These are phyloP conservation scores for Candida nemodendra DNA, from an alignment of 805 yeast species.

Conservation along the genomic window DNA sequence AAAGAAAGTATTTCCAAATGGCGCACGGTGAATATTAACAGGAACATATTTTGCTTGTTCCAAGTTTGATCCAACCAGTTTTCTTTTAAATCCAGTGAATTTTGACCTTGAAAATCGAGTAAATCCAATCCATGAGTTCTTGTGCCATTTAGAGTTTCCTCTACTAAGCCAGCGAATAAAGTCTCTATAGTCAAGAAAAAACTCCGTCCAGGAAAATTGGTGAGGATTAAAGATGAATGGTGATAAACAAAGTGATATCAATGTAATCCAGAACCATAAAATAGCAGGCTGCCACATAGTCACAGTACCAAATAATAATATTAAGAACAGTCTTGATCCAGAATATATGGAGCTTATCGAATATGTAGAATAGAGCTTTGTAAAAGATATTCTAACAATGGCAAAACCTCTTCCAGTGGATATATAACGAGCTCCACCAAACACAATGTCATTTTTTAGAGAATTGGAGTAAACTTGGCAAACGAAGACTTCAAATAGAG, in stretches of 20 bases:
- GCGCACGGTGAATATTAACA: conserved; percentile 66
- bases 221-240: conserved; percentile 57
- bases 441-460: conserved; percentile 68
- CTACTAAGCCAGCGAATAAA: conserved; percentile 71
- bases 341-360: conserved; percentile 73
- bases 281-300: conserved; percentile 81
- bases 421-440: conserved; percentile 91
- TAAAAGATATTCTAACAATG: conserved; percentile 72
- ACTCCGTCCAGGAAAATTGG: conserved; percentile 47
- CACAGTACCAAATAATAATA: conserved; percentile 71
- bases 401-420: conserved; percentile 96
- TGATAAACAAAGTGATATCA: conserved; percentile 43
- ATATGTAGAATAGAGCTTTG: conserved; percentile 71
- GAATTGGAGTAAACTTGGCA: conserved; percentile 90
- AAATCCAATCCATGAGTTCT: conserved; percentile 77
- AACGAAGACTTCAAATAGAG: conserved; percentile 91
- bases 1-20: conserved; percentile 70
- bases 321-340: conserved; percentile 68
- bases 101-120: conserved; percentile 79
- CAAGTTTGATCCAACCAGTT: conserved; percentile 33
- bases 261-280: conserved; percentile 56
- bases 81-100: conserved; percentile 87
- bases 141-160: conserved; percentile 68
- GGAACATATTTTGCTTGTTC: conserved; percentile 39
- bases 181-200: conserved; percentile 49